Percentiles rank a stretch among this genome's conserved stretches.
Conservation (phyloP, 169 alveolate genomes). For the Plasmodium reichenowi region DNA sequence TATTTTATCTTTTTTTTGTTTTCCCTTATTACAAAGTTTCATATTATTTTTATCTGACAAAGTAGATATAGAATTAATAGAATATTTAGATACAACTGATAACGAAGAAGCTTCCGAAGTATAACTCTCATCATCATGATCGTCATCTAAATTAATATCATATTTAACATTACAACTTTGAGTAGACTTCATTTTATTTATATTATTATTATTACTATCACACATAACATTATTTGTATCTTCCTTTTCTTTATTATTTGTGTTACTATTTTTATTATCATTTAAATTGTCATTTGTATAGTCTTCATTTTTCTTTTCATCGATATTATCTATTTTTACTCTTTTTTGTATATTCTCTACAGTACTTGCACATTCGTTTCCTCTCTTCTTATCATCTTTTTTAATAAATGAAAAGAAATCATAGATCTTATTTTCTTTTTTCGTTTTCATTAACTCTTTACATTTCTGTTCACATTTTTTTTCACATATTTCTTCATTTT, state of each 20-base stretch:
- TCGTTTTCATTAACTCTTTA: background rate
- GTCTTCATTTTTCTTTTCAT: background rate
- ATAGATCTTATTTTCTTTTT: constrained; percentile 7
- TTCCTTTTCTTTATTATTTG: background rate
- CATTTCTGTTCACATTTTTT: background rate
- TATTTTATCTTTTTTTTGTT: background rate
- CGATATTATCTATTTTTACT: background rate
- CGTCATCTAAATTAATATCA: background rate
- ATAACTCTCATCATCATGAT: background rate
- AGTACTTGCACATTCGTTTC: constrained; percentile 2
- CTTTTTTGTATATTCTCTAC: constrained; percentile 16
- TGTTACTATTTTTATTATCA: background rate
- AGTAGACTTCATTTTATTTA: background rate
- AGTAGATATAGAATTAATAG: background rate
- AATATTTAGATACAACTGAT: background rate
- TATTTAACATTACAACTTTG: background rate
- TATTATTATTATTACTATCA: background rate
- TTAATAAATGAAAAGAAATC: constrained; percentile 26
- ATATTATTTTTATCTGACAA: background rate
- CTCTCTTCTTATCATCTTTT: constrained; percentile 44
- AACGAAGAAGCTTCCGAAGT: background rate
- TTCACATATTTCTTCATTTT: background rate
- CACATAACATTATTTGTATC: background rate
- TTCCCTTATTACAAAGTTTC: background rate
- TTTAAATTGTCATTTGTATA: background rate